Conservation (phyloP, 352 stramenopile species). For the Thalassiosira mediterranea region DNA sequence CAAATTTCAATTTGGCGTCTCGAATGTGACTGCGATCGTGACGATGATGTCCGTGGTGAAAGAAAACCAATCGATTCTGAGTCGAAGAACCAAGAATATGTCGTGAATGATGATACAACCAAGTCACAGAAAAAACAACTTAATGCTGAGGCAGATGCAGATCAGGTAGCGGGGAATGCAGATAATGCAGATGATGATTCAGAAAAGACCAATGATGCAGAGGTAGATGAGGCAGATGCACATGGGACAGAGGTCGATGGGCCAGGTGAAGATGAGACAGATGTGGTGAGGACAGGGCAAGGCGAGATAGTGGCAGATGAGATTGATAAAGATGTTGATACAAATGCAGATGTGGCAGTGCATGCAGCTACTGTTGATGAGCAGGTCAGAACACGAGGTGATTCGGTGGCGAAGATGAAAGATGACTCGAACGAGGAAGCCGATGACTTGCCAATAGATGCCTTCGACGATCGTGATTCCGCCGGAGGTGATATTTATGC, state of each 20-base stretch:
- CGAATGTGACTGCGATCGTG: neutral
- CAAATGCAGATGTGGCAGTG: too few species aligned
- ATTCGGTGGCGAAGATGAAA: too few species aligned
- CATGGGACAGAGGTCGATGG: too few species aligned
- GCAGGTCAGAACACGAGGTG: too few species aligned
- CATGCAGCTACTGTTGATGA: too few species aligned
- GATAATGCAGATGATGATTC: neutral
- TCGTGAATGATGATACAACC: neutral
- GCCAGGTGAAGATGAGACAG: neutral
- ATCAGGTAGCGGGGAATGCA: neutral
- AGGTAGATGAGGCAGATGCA: neutral
- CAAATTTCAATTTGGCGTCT: slow-evolving; percentile 64
- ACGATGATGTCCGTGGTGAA: neutral
- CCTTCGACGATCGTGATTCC: neutral
- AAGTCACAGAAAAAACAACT: neutral
- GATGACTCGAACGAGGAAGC: neutral
- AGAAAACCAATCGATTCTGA: neutral
- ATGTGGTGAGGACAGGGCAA: neutral
- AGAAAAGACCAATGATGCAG: neutral
- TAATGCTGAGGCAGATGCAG: too few species aligned
- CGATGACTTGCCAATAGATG: neutral
- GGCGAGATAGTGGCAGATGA: neutral
- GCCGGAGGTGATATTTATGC: slow-evolving; percentile 9
- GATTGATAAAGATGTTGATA: too few species aligned
- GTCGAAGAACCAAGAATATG: neutral